These are phyloP conservation scores for Syzygium grande DNA, from an alignment of 345 rosid species.

Conservation along the genomic window DNA sequence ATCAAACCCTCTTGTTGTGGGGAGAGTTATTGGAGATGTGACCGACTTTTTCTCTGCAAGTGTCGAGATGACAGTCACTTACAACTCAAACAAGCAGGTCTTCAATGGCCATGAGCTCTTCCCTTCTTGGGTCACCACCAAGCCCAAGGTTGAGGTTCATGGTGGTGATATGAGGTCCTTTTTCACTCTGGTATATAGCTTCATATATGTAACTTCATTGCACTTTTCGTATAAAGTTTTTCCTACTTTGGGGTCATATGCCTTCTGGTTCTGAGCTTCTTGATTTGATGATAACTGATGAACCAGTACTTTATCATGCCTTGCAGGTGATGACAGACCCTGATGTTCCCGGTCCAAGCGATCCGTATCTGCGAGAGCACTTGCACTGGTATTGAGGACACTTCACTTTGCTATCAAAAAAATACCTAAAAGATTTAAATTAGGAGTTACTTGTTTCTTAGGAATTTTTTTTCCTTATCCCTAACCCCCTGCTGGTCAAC, in stretches of 20 bases:
- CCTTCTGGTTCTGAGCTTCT: background rate
- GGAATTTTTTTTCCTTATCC: background rate
- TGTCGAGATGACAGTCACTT: constrained; percentile 56
- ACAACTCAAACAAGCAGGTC: constrained; percentile 54
- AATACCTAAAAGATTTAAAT: background rate
- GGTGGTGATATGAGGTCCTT: constrained; percentile 69
- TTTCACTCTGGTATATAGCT: constrained; percentile 50
- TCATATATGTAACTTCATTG: background rate
- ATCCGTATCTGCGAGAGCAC: constrained; percentile 72
- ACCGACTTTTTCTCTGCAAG: constrained; percentile 54
- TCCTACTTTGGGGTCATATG: background rate
- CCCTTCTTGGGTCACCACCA: constrained; percentile 47
- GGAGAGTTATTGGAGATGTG: constrained; percentile 78
- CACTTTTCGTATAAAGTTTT: background rate
- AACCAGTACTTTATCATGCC: background rate
- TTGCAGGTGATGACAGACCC: constrained; percentile 84
- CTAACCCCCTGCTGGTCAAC: background rate
- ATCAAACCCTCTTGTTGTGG: constrained; percentile 51
- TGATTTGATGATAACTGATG: background rate
- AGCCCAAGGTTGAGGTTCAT: constrained; percentile 67
- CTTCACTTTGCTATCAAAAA: background rate
- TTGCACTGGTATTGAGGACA: constrained; percentile 51
- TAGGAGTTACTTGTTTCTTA: background rate
- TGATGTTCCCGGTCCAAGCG: constrained; percentile 92
- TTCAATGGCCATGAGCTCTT: constrained; percentile 69